phyloP scores from a whole-genome alignment of 1,284 basidiomycete genomes.

The Trametes hirsuta region DNA sequence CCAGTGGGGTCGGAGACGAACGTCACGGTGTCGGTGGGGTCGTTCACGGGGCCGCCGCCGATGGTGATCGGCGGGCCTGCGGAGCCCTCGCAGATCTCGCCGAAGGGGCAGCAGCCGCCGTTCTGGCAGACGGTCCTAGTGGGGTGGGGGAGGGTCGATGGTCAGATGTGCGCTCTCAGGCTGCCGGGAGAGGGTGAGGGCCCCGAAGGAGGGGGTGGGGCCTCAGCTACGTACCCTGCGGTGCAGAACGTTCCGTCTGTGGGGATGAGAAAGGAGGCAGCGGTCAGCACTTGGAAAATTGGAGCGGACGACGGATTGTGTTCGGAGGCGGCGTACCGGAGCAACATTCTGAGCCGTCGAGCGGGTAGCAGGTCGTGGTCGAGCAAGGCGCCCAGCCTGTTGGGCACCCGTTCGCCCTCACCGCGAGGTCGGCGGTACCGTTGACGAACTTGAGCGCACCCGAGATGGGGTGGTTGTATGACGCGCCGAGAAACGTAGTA shows the following conservation, averaged over 20 bases:
- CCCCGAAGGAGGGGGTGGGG: too few species aligned
- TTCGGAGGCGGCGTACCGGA: background rate
- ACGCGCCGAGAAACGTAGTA: background rate
- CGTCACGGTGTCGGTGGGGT: background rate
- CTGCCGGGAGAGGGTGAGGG: background rate
- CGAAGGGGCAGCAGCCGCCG: slow-evolving; percentile 20
- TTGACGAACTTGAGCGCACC: background rate
- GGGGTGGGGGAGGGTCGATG: background rate
- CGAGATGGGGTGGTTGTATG: background rate
- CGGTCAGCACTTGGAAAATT: background rate
- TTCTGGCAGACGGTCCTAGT: slow-evolving; percentile 11
- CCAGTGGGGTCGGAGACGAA: background rate
- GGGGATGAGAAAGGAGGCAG: background rate
- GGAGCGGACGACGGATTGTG: background rate
- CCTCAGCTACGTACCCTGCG: background rate
- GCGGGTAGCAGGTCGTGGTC: slow-evolving; percentile 19
- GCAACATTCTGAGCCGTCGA: slow-evolving; percentile 24
- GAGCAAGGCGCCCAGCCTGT: slow-evolving; percentile 22
- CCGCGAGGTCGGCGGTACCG: background rate
- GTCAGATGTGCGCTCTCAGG: background rate
- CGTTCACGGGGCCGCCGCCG: background rate
- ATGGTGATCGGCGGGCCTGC: slow-evolving; percentile 19
- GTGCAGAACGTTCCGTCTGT: slow-evolving; percentile 22
- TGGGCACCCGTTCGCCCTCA: slow-evolving; percentile 12
- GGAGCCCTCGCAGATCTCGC: slow-evolving; percentile 17